These are phyloP conservation scores for Colletotrichum salicis DNA, from an alignment of 2,329 filamentous ascomycete genomes.

Conservation along the genomic window DNA sequence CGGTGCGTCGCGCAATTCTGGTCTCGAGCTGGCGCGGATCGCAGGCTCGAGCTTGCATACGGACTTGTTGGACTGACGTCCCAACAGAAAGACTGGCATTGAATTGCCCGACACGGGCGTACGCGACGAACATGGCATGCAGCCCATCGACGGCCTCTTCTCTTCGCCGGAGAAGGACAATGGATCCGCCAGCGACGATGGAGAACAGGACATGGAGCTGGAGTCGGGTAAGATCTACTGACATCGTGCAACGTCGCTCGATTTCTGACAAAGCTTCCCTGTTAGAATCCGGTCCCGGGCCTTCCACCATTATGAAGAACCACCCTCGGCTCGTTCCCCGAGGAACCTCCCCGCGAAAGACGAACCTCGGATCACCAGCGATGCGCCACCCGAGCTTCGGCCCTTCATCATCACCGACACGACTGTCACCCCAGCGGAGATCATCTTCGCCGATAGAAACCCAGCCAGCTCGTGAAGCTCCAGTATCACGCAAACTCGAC, in stretches of 20 bases:
- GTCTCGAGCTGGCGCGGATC: background rate
- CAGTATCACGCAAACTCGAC: conserved; percentile 65
- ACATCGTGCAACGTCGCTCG: background rate
- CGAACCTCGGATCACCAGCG: conserved; percentile 69
- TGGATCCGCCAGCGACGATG: conserved; percentile 41
- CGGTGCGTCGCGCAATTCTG: conserved; percentile 51
- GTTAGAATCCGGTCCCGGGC: conserved; percentile 63
- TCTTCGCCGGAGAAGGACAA: conserved; percentile 78
- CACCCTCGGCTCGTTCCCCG: conserved; percentile 43
- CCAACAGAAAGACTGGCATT: conserved; percentile 86
- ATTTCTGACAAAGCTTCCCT: conserved; percentile 38
- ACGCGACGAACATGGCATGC: conserved; percentile 92
- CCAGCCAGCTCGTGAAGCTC: conserved; percentile 45
- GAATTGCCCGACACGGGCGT: conserved; percentile 80
- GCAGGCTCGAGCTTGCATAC: background rate
- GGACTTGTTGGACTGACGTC: background rate
- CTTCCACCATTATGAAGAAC: conserved; percentile 61
- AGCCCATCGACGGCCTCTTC: conserved; percentile 87
- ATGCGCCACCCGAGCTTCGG: conserved; percentile 69
- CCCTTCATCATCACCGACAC: conserved; percentile 61
- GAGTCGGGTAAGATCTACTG: conserved; percentile 55
- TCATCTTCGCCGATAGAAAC: conserved; percentile 33
- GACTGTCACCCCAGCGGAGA: conserved; percentile 47
- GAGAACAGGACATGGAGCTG: conserved; percentile 64
- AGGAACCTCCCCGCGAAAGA: conserved; percentile 69